phyloP scores from a whole-genome alignment of 805 yeast species.

The Cyberlindnera saturnus region DNA sequence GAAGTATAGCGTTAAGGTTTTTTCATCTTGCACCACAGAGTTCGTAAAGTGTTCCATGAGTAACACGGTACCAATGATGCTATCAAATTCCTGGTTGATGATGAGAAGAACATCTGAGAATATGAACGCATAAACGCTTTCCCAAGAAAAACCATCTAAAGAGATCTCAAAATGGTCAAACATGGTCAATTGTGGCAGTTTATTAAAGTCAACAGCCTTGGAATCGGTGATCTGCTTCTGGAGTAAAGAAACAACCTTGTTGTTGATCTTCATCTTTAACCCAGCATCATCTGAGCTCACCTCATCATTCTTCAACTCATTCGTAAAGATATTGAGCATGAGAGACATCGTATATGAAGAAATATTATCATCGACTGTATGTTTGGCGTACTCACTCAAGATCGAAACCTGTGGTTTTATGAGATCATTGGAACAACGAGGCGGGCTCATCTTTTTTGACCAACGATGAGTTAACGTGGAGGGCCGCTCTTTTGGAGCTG shows the following conservation, averaged over 20 bases:
- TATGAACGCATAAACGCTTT: slow-evolving; percentile 27
- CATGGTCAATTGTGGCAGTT: slow-evolving; percentile 26
- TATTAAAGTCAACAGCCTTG: slow-evolving; percentile 10
- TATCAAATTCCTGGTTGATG: slow-evolving; percentile 14
- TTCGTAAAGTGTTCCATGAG: slow-evolving; percentile 31
- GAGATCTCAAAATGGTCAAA: slow-evolving; percentile 40
- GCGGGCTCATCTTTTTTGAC: background rate
- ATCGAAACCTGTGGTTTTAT: slow-evolving; percentile 16
- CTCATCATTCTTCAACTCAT: slow-evolving; percentile 8
- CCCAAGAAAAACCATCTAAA: slow-evolving; percentile 39
- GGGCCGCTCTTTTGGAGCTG: background rate
- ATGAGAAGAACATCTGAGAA: slow-evolving; percentile 29
- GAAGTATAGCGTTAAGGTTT: slow-evolving; percentile 30
- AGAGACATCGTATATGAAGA: slow-evolving; percentile 7
- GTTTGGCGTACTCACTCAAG: slow-evolving; percentile 20
- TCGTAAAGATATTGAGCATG: slow-evolving; percentile 18
- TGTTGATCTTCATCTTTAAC: slow-evolving; percentile 12
- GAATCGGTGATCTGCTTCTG: slow-evolving; percentile 1
- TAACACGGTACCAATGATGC: slow-evolving; percentile 36
- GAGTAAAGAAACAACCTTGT: slow-evolving; percentile 5
- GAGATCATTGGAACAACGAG: slow-evolving; percentile 10
- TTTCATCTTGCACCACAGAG: slow-evolving; percentile 21
- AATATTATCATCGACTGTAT: slow-evolving; percentile 10
- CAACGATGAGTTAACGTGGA: background rate
- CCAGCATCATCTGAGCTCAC: slow-evolving; percentile 2